Percentiles rank a stretch among this genome's conserved stretches.
Conservation (phyloP, 306 rosid species). For the Potentilla sterilis region DNA sequence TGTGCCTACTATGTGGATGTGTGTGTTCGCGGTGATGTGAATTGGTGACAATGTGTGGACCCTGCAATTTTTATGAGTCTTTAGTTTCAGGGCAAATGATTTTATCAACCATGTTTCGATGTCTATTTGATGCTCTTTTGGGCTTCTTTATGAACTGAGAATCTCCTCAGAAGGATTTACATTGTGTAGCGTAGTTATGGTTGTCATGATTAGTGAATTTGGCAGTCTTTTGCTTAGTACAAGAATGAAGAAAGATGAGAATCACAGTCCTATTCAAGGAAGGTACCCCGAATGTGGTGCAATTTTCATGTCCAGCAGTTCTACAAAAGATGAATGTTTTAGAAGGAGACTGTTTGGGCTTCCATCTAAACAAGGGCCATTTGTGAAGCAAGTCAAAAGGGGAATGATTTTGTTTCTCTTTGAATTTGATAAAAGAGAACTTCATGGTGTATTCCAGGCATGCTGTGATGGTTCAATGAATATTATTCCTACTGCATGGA, state of each 20-base stretch:
- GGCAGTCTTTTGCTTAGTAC: conserved; percentile 12
- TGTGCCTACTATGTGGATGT: background rate
- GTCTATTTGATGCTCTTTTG: background rate
- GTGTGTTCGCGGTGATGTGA: background rate
- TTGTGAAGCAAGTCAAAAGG: conserved; percentile 47
- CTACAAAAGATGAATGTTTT: conserved; percentile 39
- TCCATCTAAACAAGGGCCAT: conserved; percentile 30
- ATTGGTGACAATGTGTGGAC: background rate
- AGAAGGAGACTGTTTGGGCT: conserved; percentile 42
- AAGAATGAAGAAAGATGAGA: conserved; percentile 20
- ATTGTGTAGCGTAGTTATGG: background rate
- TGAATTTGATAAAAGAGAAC: conserved; percentile 49
- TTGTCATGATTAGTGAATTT: conserved; percentile 13
- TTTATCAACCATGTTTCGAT: background rate
- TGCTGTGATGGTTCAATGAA: conserved; percentile 45
- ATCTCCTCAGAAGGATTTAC: background rate
- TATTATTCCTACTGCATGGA: conserved; percentile 44
- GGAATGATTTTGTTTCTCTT: conserved; percentile 63
- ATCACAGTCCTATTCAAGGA: conserved; percentile 18
- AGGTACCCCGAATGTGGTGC: conserved; percentile 41
- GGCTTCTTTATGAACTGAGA: background rate
- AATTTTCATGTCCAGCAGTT: conserved; percentile 51
- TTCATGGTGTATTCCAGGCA: conserved; percentile 63
- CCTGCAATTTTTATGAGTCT: background rate
- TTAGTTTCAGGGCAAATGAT: background rate